Conservation (phyloP, 805 yeast species). For the Osmozyma mogii region DNA sequence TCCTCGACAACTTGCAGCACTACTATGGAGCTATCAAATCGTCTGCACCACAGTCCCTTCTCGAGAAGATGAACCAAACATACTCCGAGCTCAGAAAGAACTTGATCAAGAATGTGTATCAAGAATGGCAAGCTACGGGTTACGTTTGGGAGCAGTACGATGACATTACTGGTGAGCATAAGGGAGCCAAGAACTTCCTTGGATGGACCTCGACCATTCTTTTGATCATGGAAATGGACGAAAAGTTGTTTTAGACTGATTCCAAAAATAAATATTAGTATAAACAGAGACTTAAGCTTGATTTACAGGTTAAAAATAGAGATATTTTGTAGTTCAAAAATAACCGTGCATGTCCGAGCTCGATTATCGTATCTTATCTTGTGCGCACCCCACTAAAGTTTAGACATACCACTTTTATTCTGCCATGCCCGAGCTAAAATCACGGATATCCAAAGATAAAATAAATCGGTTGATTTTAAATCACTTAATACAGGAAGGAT, state of each 20-base stretch:
- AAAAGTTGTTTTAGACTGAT: too few relatives aligned
- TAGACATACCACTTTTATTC: too few relatives aligned
- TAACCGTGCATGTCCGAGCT: too few relatives aligned
- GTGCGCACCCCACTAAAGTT: too few relatives aligned
- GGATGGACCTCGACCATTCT: constrained; percentile 91
- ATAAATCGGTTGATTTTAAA: constrained; percentile 55
- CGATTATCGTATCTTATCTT: too few relatives aligned
- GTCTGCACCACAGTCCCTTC: not conserved
- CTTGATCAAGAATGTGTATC: constrained; percentile 57
- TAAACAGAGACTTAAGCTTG: too few relatives aligned
- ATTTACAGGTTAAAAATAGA: too few relatives aligned
- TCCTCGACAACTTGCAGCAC: constrained; percentile 58
- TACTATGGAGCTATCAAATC: constrained; percentile 37
- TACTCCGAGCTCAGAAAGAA: constrained; percentile 58
- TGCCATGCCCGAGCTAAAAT: too few relatives aligned
- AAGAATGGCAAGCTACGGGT: constrained; percentile 70
- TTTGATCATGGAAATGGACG: constrained; percentile 79
- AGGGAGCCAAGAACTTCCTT: constrained; percentile 80
- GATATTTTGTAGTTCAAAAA: too few relatives aligned
- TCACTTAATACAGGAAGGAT: constrained; percentile 72
- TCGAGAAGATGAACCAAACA: constrained; percentile 12
- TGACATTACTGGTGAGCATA: constrained; percentile 63
- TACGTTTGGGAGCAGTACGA: constrained; percentile 89
- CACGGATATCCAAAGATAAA: constrained; percentile 20
- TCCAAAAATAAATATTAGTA: too few relatives aligned